Base-by-base conservation (phyloP, 176 grass and related monocot genomes). In the Aegilops longissima region DNA sequence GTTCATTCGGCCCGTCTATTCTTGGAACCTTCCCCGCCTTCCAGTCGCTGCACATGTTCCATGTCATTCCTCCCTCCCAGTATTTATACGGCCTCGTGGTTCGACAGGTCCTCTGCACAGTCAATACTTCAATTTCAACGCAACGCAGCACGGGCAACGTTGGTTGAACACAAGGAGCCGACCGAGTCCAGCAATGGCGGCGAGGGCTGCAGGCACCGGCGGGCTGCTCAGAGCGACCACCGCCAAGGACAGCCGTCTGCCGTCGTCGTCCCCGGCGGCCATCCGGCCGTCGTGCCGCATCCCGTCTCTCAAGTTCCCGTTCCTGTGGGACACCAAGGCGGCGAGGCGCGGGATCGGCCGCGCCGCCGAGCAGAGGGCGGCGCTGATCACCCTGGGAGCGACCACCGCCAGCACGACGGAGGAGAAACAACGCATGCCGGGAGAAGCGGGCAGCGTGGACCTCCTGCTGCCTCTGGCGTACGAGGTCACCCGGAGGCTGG, bases 261-360 rank as follows among this genome's bases (percentile, higher is more conserved):
- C 75, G 0, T 85, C 63, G 12, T 47, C 89, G 4, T 42, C 84
- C 2, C 83, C 86, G 0, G 34, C 51, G 1, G 56, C 51, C 61
- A 1, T 10, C 75, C 52, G 56, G 29, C 73, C 66, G 0, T 61
- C 66, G 0, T 66, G 35, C 45, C 76, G 45, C 44, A 84, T 83
- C 58, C 85, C 88, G 13, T 92, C 90, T 76, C 77, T 90, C 58
- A 92, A 67, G 76, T 87, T 62, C 68, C 79, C 83, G 4, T 78
- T 66, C 29, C 76, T 49, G 3, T 39, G 82, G 64, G 80, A 84
- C 51, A n/a, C 63, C 2, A 64, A 13, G 7, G 61, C 25, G 7
- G 61, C 25, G 20, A 33, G 12, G 34, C 81, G 9, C 10, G 51
- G 7, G 31, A 38, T 16, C 6, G 64, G 21, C 54, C 58, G 74